These are phyloP conservation scores for Clathrospora elynae DNA, from an alignment of 2,329 filamentous ascomycete species.

Conservation along the genomic window DNA sequence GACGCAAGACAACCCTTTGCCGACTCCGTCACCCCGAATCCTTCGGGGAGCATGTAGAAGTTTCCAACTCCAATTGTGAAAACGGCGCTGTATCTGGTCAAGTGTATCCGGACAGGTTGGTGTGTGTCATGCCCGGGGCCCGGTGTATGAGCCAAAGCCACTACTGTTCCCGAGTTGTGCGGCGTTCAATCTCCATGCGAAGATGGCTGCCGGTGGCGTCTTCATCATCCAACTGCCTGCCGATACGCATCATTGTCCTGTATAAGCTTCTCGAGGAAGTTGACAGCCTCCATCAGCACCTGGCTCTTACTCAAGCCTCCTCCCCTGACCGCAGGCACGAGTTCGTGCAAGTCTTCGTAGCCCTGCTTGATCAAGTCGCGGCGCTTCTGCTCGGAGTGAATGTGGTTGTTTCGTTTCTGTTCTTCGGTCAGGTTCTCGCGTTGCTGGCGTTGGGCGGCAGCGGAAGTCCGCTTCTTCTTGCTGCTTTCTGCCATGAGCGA, in stretches of 20 bases:
- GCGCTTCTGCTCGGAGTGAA: conserved; percentile 84
- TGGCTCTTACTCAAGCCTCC: conserved; percentile 84
- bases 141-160: no score
- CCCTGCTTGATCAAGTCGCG: conserved; percentile 80
- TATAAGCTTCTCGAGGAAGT: conserved; percentile 76
- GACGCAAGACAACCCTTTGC: no score
- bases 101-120: no score
- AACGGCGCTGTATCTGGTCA: no score
- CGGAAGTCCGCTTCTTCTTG: conserved; percentile 37
- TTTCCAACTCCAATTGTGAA: neutral
- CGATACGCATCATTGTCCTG: conserved; percentile 61
- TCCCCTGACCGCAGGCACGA: conserved; percentile 75
- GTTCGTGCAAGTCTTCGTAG: conserved; percentile 76
- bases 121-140: no score
- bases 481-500: conserved; percentile 22
- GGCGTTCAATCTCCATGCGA: no score
- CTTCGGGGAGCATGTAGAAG: neutral
- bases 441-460: conserved; percentile 35
- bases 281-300: conserved; percentile 74
- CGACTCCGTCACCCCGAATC: no score
- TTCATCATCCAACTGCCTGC: conserved; percentile 4
- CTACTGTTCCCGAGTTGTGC: neutral
- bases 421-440: conserved; percentile 71
- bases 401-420: conserved; percentile 85
- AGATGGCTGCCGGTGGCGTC: neutral